phyloP scores from a whole-genome alignment of 1,284 basidiomycete genomes.

The Marasmius sp. region DNA sequence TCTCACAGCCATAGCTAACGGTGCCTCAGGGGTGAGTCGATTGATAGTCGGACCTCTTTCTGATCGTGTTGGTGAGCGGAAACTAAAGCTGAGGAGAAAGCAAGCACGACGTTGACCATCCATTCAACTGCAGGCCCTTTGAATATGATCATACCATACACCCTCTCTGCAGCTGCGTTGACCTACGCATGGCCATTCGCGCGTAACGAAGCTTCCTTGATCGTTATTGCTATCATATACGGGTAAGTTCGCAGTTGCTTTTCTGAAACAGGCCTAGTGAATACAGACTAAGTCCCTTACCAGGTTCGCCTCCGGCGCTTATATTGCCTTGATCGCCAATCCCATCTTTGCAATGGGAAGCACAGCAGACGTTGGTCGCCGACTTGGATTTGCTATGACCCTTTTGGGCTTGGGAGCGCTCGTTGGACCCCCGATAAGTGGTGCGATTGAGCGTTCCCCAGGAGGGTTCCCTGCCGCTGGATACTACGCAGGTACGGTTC shows the following conservation, averaged over 20 bases:
- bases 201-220: not conserved
- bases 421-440: constrained; percentile 45
- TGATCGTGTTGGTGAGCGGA: constrained; percentile 1
- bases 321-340: constrained; percentile 30
- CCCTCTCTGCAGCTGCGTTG: not conserved
- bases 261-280: not conserved
- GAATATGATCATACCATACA: constrained; percentile 10
- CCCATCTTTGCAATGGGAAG: constrained; percentile 41
- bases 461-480: constrained; percentile 38
- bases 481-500: constrained; percentile 38
- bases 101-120: not conserved
- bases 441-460: constrained; percentile 36
- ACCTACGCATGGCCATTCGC: constrained; percentile 4
- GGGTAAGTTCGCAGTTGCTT: constrained; percentile 1
- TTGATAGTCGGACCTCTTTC: not conserved
- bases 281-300: constrained; percentile 3
- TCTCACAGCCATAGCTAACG: constrained; percentile 6
- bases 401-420: constrained; percentile 40
- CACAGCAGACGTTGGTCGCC: constrained; percentile 38
- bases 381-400: constrained; percentile 41
- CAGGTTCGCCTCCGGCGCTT: constrained; percentile 26
- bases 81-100: not conserved
- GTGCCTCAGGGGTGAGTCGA: constrained; percentile 1
- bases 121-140: not conserved
- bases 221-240: constrained; percentile 3